Percentiles rank a stretch among this genome's conserved stretches.
These are phyloP conservation scores for Saturnispora sanitii DNA, from an alignment of 805 yeast genomes.

Conservation along the genomic window DNA sequence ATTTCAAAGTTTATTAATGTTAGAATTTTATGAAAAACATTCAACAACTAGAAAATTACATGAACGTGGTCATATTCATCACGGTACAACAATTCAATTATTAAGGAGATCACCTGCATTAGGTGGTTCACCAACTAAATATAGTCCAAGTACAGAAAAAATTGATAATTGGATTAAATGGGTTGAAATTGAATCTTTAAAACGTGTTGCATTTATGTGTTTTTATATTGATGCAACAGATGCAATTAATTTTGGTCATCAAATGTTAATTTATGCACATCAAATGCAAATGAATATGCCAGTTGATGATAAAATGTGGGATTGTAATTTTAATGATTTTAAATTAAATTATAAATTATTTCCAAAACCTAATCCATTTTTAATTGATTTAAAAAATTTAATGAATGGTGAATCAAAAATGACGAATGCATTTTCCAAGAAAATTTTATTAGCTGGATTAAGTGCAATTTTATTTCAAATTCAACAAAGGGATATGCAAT, in stretches of 20 bases:
- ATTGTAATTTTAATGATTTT: slow-evolving; percentile 20
- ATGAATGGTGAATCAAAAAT: slow-evolving; percentile 40
- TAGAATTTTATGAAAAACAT: slow-evolving; percentile 76
- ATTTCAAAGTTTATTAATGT: slow-evolving; percentile 57
- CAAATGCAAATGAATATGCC: slow-evolving; percentile 56
- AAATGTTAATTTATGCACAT: slow-evolving; percentile 44
- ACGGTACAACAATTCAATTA: slow-evolving; percentile 76
- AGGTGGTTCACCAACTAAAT: slow-evolving; percentile 53
- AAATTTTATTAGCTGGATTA: slow-evolving; percentile 57
- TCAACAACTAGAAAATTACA: slow-evolving; percentile 60
- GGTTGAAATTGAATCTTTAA: slow-evolving; percentile 74
- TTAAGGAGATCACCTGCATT: slow-evolving; percentile 66
- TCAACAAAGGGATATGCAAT: slow-evolving; percentile 62
- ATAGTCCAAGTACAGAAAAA: slow-evolving; percentile 13
- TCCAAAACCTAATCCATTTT: slow-evolving; percentile 35
- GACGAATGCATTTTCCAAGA: slow-evolving; percentile 53
- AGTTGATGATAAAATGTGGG: slow-evolving; percentile 55
- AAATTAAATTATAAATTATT: slow-evolving; percentile 17
- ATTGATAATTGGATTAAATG: slow-evolving; percentile 43
- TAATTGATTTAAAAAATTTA: slow-evolving; percentile 47
- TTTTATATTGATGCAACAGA: slow-evolving; percentile 74
- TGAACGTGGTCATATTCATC: slow-evolving; percentile 78
- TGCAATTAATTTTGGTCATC: slow-evolving; percentile 70
- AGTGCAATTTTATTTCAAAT: slow-evolving; percentile 59
- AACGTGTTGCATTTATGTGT: slow-evolving; percentile 71